Conservation (phyloP, 2,329 filamentous ascomycete genomes). For the Penicillium occitanis region DNA sequence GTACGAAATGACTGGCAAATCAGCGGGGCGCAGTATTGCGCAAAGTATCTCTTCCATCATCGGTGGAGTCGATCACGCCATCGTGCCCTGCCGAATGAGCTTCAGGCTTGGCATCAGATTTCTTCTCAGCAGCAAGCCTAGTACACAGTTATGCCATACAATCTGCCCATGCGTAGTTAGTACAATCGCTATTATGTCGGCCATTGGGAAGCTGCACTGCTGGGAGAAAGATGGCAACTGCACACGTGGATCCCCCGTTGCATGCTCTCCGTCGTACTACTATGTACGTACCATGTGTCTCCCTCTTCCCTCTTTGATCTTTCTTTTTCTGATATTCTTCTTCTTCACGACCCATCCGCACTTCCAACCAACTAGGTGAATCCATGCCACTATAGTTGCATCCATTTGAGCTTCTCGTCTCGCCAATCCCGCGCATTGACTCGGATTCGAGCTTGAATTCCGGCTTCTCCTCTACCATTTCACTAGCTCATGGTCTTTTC, state of each 20-base stretch:
- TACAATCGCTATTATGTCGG: background rate
- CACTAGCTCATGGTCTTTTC: background rate
- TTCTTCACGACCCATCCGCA: background rate
- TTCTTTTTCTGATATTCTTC: background rate
- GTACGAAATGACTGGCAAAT: background rate
- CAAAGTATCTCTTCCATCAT: slow-evolving; percentile 19
- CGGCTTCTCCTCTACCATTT: background rate
- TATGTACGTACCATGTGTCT: background rate
- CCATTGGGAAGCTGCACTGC: background rate
- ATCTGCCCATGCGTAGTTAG: background rate
- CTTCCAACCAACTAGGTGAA: background rate
- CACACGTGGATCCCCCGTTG: background rate
- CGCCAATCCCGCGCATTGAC: background rate
- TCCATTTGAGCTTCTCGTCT: background rate
- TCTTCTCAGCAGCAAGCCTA: background rate
- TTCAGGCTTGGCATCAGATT: slow-evolving; percentile 11
- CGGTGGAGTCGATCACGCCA: slow-evolving; percentile 22
- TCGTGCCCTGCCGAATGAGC: slow-evolving; percentile 8
- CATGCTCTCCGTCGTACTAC: background rate
- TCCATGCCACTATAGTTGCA: background rate
- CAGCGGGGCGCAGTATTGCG: background rate
- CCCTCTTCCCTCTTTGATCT: background rate
- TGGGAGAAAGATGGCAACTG: background rate
- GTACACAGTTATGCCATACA: background rate
- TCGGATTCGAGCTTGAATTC: background rate